phyloP scores from a whole-genome alignment of 2,329 filamentous ascomycete species.

The Fulvia fulva region DNA sequence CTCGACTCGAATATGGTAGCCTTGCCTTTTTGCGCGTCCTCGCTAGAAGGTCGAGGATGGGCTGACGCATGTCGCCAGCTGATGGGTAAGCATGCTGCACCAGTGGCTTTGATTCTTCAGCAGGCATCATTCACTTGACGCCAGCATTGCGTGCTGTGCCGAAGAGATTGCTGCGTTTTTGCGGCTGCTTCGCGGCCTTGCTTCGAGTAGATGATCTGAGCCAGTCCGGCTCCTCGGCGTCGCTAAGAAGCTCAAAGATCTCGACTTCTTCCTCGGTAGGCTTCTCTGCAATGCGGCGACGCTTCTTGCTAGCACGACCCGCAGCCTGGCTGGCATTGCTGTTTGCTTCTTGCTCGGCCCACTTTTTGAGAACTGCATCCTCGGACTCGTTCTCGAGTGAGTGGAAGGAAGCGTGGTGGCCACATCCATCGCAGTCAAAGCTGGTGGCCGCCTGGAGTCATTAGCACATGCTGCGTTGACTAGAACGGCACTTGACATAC shows the following conservation, averaged over 20 bases:
- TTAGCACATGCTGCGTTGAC: background rate
- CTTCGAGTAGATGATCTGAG: background rate
- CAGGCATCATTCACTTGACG: background rate
- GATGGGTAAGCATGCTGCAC: background rate
- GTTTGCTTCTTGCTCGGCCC: constrained; percentile 39
- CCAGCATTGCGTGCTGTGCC: background rate
- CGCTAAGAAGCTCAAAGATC: constrained; percentile 18
- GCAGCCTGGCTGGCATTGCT: constrained; percentile 7
- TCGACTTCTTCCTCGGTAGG: constrained; percentile 11
- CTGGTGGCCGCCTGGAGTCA: constrained; percentile 42
- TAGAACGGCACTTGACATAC: constrained; percentile 26
- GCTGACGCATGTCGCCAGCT: background rate
- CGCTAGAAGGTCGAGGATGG: background rate
- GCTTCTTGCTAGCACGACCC: constrained; percentile 25
- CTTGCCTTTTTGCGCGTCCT: background rate
- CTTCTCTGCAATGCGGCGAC: constrained; percentile 21
- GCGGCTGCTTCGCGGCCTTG: constrained; percentile 1
- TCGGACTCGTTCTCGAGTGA: constrained; percentile 50
- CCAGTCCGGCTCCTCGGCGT: background rate
- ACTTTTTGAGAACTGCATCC: constrained; percentile 45
- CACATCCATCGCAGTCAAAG: constrained; percentile 55
- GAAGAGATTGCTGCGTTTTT: background rate
- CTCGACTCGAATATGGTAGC: background rate
- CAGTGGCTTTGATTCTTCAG: background rate
- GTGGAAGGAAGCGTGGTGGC: constrained; percentile 54